Evolutionary conservation across 2,329 filamentous ascomycete genomes (phyloP), one percentile per base, ranked within the genome.

Genomic region (Colletotrichum salicis): DNA sequence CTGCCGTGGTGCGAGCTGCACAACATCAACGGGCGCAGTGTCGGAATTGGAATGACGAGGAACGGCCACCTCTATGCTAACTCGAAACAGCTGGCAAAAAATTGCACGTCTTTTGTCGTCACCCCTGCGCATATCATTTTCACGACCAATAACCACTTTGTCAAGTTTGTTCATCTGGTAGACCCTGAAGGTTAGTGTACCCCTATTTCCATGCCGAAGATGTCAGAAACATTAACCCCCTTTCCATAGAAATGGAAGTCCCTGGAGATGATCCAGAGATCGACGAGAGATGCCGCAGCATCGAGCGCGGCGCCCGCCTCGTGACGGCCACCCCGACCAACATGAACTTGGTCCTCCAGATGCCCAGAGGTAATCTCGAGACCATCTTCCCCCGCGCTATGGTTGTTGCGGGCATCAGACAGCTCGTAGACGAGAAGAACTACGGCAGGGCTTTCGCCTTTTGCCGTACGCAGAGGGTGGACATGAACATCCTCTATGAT

Each of bases 401-500:
- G 83, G 96, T 99, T 0, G 86, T 99, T 60, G 94, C 95, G 2
- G 95, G 95, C 31, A 97, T 99, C 67, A 90, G 96, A 59, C 89
- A 90, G 61, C 90, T 93, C 63, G 94, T 99, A 63, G 92, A 95
- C 65, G 86, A 89, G 37, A 93, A 93, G 79, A 90, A 96, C 76
- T 99, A 98, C 78, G 90, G 88, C 60, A 90, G 89, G 63, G 96
- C 96, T 0, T 99, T 98, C 79, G 85, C 93, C 27, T 92, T 94
- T 73, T 98, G 96, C 79, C 91, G 96, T 62, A 96, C 92, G 27
- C 97, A 99, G 80, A 90, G 97, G 76, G 96, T 99, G 1, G 96
- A 99, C 78, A 95, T 98, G 93, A 99, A 99, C 78, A 96, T 99
- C 73, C 85, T 99, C 2, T 96, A 97, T 78, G 96, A 99, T 78